Base-by-base conservation (phyloP, 2,329 filamentous ascomycete species). In the Cercospora sojina region DNA sequence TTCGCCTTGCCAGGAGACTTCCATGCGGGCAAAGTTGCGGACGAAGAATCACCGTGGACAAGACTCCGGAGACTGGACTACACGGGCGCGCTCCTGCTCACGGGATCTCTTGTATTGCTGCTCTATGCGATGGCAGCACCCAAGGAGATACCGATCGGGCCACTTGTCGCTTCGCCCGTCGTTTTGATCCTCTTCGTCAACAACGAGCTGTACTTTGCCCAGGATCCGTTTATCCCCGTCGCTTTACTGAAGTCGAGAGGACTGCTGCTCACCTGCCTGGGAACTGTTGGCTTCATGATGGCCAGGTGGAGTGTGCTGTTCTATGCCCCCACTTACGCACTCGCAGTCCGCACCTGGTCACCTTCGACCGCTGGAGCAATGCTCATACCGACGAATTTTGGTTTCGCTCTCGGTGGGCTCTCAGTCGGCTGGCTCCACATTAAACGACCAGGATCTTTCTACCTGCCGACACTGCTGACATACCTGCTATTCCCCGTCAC, bases 291-390 rank as follows among this genome's bases (percentile, higher is more conserved):
- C 20, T 85, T 92, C 76, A 94, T 96, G 91, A 88, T 91, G 75
- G 85, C 90, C 1, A 88, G 92, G 65, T 96, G 91, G 92, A 85
- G 84, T 6, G 84, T 96, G 1, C 82, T 96, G 7, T 95, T 93
- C 81, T 96, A 92, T 78, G 86, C 89, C 0, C 92, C 92, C 0
- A 87, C 92, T 51, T 93, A 92, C 73, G 90, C 91, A 35, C 87
- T 95, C 65, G 90, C 91, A 3, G 89, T 95, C 1, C 87, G 89
- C 2, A 86, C 86, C 64, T 90, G 90, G 80, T 79, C 84, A 0
- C 89, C 91, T 0, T 89, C 90, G 0, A 81, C 86, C 1, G 90
- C 91, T 2, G 92, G 92, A 3, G 85, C 90, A 3, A 89, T 94
- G 38, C 84, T 96, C 6, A 86, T 96, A 56, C 91, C 92, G 0